These are phyloP conservation scores for Aphanomyces astaci DNA, from an alignment of 352 stramenopile species.

Conservation along the genomic window DNA sequence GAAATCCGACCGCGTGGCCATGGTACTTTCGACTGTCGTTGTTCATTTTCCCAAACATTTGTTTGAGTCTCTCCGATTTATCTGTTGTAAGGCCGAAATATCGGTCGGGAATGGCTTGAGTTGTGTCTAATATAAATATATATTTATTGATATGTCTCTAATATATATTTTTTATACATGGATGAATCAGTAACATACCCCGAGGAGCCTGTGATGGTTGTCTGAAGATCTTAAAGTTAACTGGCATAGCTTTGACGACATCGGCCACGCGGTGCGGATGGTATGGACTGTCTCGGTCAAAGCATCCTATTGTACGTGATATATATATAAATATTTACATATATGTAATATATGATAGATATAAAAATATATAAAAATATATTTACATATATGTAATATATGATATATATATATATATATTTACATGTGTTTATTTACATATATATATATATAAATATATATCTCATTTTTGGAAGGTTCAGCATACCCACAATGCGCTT, in stretches of 20 bases:
- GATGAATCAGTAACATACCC: background rate
- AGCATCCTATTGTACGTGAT: constrained; percentile 38
- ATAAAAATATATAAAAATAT: too few species aligned
- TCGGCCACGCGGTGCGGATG: constrained; percentile 31
- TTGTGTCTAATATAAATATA: background rate
- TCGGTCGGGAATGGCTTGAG: constrained; percentile 31
- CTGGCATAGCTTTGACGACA: background rate
- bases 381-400: too few species aligned
- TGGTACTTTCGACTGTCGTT: background rate
- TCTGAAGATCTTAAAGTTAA: constrained; percentile 74
- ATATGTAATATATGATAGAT: too few species aligned
- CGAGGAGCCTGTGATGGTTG: constrained; percentile 43
- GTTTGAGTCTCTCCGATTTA: constrained; percentile 61
- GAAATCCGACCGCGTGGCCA: background rate
- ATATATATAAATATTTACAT: too few species aligned
- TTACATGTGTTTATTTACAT: too few species aligned
- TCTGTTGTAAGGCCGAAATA: constrained; percentile 76
- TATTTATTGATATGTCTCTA: too few species aligned
- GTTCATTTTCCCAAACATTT: constrained; percentile 40
- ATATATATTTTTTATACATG: too few species aligned
- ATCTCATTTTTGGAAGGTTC: too few species aligned
- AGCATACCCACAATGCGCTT: constrained; percentile 17
- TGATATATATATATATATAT: too few species aligned
- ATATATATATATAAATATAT: too few species aligned
- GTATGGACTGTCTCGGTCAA: constrained; percentile 76